Base-by-base conservation (phyloP, 2,329 filamentous ascomycete genomes). In the Pseudogymnoascus sp. region DNA sequence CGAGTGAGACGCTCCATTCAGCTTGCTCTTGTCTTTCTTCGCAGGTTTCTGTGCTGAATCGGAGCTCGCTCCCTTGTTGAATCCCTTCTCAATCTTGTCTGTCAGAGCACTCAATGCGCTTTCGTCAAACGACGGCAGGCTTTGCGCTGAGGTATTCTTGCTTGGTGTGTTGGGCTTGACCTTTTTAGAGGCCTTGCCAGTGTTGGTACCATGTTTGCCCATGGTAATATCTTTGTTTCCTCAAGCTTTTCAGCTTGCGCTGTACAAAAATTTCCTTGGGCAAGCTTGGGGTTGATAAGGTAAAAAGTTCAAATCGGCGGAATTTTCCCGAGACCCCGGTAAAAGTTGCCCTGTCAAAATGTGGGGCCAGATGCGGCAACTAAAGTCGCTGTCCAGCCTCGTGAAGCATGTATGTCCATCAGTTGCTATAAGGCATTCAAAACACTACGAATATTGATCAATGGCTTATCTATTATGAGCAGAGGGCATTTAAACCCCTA, bases 41-140 rank as follows among this genome's bases (percentile, higher is more conserved):
- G 31, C 18, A 28, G 63, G 6, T 33, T 66, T 65, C 66, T 71
- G 45, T 63, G 67, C 65, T 63, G 73, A 67, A n/a, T 60, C 58
- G 21, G 58, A 40, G 25, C 21, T 41, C 58, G 35, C 35, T 60
- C 33, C 58, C 64, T 76, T 76, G 38, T 74, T 71, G 66, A 87
- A 76, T 62, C 77, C 78, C 67, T 81, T 76, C 68, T 86, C 82
- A 65, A 87, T 83, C 70, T 80, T 81, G 35, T 80, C 78, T 4
- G 83, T 86, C 68, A 87, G 72, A 64, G 81, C 76, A 6, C 77
- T 77, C 63, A 87, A 73, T 5, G 81, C 76, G 38, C 76, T 74
- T 64, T 82, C 78, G 65, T 84, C 78, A 64, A 87, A 81, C 31
- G 69, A 68, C 28, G 75, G 73, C 65, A 77, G 70, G 33, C 41